Evolutionary conservation across 2,329 filamentous ascomycete species (phyloP).

Genomic region (Aureobasidium sp.): DNA sequence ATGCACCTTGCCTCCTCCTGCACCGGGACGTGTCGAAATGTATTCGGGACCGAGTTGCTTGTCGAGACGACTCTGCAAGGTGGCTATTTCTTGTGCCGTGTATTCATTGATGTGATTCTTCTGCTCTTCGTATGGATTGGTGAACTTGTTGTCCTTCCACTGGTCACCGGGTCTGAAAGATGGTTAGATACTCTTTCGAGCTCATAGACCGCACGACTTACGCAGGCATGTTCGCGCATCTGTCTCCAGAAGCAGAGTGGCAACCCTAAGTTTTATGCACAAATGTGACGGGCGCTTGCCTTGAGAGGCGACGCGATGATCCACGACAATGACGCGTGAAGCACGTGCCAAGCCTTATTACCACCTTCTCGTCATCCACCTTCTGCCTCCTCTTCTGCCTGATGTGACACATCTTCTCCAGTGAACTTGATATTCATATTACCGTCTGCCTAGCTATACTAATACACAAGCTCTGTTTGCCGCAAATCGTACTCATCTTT

Average conservation of each 20-base stretch:
- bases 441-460: background rate
- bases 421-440: constrained; percentile 15
- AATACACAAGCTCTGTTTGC: background rate
- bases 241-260: constrained; percentile 10
- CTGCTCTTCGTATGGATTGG: constrained; percentile 75
- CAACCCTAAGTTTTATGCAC: constrained; percentile 8
- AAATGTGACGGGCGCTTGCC: background rate
- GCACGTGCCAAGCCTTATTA: background rate
- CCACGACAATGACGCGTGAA: constrained; percentile 10
- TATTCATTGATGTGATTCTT: constrained; percentile 66
- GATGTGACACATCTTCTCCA: constrained; percentile 3
- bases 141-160: constrained; percentile 33
- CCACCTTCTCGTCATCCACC: background rate
- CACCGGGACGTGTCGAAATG: constrained; percentile 77
- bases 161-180: constrained; percentile 30
- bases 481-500: no score
- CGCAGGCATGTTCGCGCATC: constrained; percentile 20
- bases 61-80: constrained; percentile 76
- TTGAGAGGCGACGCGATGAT: constrained; percentile 4
- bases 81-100: constrained; percentile 85
- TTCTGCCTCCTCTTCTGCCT: constrained; percentile 9
- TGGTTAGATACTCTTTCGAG: constrained; percentile 4
- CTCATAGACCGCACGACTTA: constrained; percentile 9
- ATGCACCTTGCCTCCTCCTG: constrained; percentile 78
- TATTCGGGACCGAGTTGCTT: constrained; percentile 95